phyloP scores from a whole-genome alignment of 2,329 filamentous ascomycete genomes.

The Paraphoma sp. region DNA sequence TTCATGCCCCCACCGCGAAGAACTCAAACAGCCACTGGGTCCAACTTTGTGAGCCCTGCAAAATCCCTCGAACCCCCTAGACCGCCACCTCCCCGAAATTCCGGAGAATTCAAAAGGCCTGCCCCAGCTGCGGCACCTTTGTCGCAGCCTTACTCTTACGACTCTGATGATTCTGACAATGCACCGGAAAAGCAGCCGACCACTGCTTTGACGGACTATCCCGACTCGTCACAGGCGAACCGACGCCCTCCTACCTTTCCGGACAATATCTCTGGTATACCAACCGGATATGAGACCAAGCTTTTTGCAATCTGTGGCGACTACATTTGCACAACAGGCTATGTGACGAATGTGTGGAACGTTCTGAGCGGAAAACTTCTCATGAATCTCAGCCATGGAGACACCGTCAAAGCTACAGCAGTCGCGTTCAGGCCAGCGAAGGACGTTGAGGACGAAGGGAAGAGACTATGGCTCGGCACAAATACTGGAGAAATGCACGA shows the following conservation, averaged over 20 bases:
- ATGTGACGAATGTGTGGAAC: conserved; percentile 88
- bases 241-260: conserved; percentile 79
- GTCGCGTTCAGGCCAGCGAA: conserved; percentile 84
- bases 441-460: conserved; percentile 80
- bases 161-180: conserved; percentile 59
- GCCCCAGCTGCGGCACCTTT: conserved; percentile 24
- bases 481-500: conserved; percentile 89
- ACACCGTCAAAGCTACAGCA: conserved; percentile 81
- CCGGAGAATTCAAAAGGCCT: conserved; percentile 41
- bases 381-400: conserved; percentile 82
- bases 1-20: conserved; percentile 45
- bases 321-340: conserved; percentile 84
- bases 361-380: conserved; percentile 80
- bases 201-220: conserved; percentile 70
- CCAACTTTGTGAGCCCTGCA: conserved; percentile 7
- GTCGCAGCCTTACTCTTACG: conserved; percentile 45
- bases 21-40: conserved; percentile 35
- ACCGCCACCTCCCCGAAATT: conserved; percentile 44
- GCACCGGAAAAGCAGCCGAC: conserved; percentile 55
- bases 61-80: conserved; percentile 40
- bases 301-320: conserved; percentile 88
- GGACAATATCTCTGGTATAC: conserved; percentile 75
- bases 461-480: conserved; percentile 86
- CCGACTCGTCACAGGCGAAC: conserved; percentile 84
- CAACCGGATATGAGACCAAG: conserved; percentile 85